A percentile compares a stretch with the other conserved stretches of the same genome.
Evolutionary conservation across 1,139 yeast genomes (phyloP).

Genomic region (Sugiyamaella xylanicola): DNA sequence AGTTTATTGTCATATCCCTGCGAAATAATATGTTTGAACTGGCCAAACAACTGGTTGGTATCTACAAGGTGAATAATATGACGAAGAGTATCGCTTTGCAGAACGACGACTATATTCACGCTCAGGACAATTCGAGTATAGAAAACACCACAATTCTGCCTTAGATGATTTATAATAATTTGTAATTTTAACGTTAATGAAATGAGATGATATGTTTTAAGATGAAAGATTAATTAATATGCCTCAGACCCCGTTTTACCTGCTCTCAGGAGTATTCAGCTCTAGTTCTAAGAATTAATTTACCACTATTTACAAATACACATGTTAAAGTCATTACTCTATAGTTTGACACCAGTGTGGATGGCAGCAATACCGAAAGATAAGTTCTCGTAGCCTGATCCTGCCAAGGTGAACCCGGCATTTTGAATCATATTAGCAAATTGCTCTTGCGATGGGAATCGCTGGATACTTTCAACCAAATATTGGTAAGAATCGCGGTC

Average conservation of each 20-base stretch:
- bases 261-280: too few species aligned
- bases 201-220: too few species aligned
- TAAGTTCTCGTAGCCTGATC: conserved; percentile 87
- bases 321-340: conserved; percentile 17
- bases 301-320: conserved; percentile 12
- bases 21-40: conserved; percentile 98
- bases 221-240: too few species aligned
- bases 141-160: conserved; percentile 1
- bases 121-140: neutral
- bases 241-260: too few species aligned
- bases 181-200: too few species aligned
- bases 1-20: conserved; percentile 90
- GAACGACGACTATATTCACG: conserved; percentile 47
- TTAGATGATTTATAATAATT: too few species aligned
- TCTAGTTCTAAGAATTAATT: neutral
- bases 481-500: conserved; percentile 96
- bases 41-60: conserved; percentile 91
- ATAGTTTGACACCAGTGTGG: conserved; percentile 89
- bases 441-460: conserved; percentile 89
- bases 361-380: conserved; percentile 97
- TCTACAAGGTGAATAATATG: conserved; percentile 90
- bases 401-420: conserved; percentile 92
- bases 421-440: conserved; percentile 90
- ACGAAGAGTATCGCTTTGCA: conserved; percentile 79
- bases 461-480: conserved; percentile 87